These are phyloP conservation scores for Marsdenia floribunda DNA, from an alignment of 257 asterid genomes.

Conservation along the genomic window DNA sequence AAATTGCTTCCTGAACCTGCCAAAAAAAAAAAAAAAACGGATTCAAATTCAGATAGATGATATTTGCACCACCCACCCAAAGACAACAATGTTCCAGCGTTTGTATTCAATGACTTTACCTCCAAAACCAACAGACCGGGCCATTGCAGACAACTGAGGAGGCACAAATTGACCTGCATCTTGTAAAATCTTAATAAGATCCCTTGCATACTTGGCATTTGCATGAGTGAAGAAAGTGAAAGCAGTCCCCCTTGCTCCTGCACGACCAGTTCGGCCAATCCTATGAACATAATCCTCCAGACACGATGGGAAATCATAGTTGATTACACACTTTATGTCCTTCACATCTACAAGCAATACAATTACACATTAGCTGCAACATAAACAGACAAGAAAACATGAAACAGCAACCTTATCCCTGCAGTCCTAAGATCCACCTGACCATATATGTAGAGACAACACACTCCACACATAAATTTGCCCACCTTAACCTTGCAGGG, in stretches of 20 bases:
- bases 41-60: neutral
- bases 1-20: constrained; percentile 62
- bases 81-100: neutral
- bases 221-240: constrained; percentile 74
- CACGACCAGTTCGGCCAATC: constrained; percentile 96
- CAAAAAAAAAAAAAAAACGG: neutral
- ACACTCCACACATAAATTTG: constrained; percentile 59
- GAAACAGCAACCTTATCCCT: constrained; percentile 89
- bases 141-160: constrained; percentile 68
- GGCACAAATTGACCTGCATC: constrained; percentile 83
- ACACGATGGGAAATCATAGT: constrained; percentile 79
- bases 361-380: constrained; percentile 17
- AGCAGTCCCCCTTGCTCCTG: constrained; percentile 85
- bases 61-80: neutral
- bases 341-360: constrained; percentile 68
- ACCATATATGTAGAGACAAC: constrained; percentile 48
- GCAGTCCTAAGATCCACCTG: constrained; percentile 63
- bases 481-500: constrained; percentile 98
- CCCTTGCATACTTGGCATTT: constrained; percentile 59
- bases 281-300: constrained; percentile 95
- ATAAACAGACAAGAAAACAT: constrained; percentile 11
- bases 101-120: constrained; percentile 31
- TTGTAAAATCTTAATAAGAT: constrained; percentile 68
- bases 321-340: constrained; percentile 86
- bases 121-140: constrained; percentile 39